Percentiles rank a stretch among this genome's conserved stretches.
Evolutionary conservation across 257 asterid species (phyloP).

Genomic region (Ligustrum vulgare): DNA sequence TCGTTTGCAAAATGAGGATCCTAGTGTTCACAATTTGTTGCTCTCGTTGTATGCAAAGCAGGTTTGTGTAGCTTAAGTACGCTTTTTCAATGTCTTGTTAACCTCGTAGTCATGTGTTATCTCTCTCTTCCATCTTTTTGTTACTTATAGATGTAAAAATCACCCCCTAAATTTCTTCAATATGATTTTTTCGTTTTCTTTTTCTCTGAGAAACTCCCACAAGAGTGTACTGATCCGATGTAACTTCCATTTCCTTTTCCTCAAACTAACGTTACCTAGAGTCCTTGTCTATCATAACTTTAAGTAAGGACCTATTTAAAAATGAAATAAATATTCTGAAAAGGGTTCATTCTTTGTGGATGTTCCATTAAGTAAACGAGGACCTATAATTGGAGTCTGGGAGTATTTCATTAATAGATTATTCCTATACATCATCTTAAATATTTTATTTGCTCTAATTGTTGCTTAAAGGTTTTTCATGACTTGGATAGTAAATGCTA

Average conservation of each 20-base stretch:
- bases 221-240: not conserved
- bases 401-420: not conserved
- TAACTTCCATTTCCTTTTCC: not conserved
- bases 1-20: constrained; percentile 95
- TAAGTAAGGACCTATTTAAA: not conserved
- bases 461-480: not conserved
- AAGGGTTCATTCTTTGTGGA: not conserved
- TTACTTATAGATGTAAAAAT: constrained; percentile 10
- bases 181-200: not conserved
- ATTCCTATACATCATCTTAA: not conserved
- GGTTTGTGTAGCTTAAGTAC: constrained; percentile 46
- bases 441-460: not conserved
- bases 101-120: constrained; percentile 2
- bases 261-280: not conserved
- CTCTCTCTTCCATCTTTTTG: constrained; percentile 18
- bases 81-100: constrained; percentile 22
- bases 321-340: not conserved
- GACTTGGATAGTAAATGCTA: not conserved
- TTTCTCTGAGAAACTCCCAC: not conserved
- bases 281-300: not conserved
- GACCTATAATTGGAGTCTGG: not conserved
- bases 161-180: not conserved
- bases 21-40: constrained; percentile 89
- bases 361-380: not conserved
- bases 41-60: constrained; percentile 87